Evolutionary conservation across 768 basidiomycete genomes (phyloP), one percentile per base, ranked within the genome.

Genomic region (Amanita rubescens): DNA sequence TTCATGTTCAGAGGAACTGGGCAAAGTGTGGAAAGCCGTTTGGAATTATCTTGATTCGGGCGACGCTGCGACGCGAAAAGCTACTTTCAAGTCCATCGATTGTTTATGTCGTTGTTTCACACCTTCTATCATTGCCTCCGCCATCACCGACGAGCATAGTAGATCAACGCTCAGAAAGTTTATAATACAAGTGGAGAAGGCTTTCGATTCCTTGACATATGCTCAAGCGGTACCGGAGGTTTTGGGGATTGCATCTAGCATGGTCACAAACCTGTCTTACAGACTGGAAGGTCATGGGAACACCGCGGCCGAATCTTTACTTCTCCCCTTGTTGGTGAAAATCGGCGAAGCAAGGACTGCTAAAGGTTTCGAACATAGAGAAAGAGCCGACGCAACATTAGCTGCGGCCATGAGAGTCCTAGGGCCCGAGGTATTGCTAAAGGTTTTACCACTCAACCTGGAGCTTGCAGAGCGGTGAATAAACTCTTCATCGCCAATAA

Each of bases 291-390:
- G 70, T 20, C 58, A 72, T 19, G 63, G 62, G 46, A 66, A 63
- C 32, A 77, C 83, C 24, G 85, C 85, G 17, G 84, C 89, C 5
- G 86, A 94, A 64, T 63, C 69, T 17, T 72, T 96, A 4, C 71
- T 94, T 25, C 64, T 87, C 48, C 81, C 84, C 35, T 63, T 94
- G 37, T 76, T 97, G 41, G 68, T 76, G 55, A 80, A 81, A 54
- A 74, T 95, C 20, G 90, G 82, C 5, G 84, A 87, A 32, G 69
- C 95, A 50, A 72, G 95, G 51, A 73, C 79, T 22, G 76, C 86
- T 61, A 91, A 87, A 67, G 82, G 76, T 1, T 99, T 98, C 62
- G 93, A 96, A 66, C 79, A 88, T 69, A 94, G 91, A 66, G 94
- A 94, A 63, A 82, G 80, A 17, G 92, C 85, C 12, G 95, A 99